phyloP scores from a whole-genome alignment of 2,329 filamentous ascomycete species.

The Pseudogymnoascus destructans region DNA sequence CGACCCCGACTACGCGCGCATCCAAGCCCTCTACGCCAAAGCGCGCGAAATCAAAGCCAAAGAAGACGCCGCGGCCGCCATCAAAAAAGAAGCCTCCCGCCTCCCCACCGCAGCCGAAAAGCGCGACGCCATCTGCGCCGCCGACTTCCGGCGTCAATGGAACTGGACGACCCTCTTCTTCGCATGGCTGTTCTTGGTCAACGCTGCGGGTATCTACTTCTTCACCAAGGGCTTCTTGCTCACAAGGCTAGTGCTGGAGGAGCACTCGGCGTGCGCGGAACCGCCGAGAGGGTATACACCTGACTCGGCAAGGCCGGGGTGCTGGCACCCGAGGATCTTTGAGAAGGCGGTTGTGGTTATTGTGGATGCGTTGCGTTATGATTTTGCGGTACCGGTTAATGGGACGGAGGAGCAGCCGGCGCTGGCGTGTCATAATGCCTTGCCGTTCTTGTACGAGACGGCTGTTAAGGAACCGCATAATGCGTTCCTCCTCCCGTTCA shows the following conservation, averaged over 20 bases:
- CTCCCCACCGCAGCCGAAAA: neutral
- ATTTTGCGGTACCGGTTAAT: slow-evolving; percentile 77
- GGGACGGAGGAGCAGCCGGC: slow-evolving; percentile 29
- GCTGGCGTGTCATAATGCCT: slow-evolving; percentile 70
- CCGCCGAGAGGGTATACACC: slow-evolving; percentile 40
- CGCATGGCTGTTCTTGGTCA: neutral
- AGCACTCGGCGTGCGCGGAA: slow-evolving; percentile 55
- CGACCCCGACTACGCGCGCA: neutral
- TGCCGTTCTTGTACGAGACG: slow-evolving; percentile 77
- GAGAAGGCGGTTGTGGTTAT: slow-evolving; percentile 82
- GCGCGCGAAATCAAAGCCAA: neutral
- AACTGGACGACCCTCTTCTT: neutral
- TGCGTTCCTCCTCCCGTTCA: slow-evolving; percentile 85
- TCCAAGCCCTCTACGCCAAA: neutral
- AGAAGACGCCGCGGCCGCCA: neutral
- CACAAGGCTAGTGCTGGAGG: slow-evolving; percentile 66
- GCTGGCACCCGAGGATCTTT: slow-evolving; percentile 94
- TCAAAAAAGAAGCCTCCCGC: neutral
- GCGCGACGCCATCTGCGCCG: neutral
- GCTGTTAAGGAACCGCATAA: slow-evolving; percentile 61
- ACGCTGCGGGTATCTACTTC: slow-evolving; percentile 60
- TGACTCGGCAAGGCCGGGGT: slow-evolving; percentile 47
- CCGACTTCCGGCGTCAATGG: neutral
- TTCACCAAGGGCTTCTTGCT: slow-evolving; percentile 94
- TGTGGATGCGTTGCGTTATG: slow-evolving; percentile 88